These are phyloP conservation scores for Ochetophila trinervis DNA, from an alignment of 306 rosid genomes.

Conservation along the genomic window DNA sequence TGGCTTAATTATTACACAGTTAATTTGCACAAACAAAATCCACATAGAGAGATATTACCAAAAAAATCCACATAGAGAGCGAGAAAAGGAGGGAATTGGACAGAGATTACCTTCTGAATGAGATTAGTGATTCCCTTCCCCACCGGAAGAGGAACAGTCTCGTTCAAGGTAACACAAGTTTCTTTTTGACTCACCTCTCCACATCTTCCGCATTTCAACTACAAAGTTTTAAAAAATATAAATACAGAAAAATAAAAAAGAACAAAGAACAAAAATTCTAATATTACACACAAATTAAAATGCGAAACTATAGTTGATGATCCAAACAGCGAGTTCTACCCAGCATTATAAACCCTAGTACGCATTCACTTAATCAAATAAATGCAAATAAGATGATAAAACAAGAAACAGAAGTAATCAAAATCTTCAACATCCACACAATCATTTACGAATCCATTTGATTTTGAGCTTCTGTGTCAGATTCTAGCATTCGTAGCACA, in stretches of 20 bases:
- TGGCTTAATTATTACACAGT: too few relatives aligned
- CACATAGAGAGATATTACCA: background rate
- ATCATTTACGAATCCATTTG: too few relatives aligned
- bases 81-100: background rate
- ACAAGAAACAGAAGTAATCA: background rate
- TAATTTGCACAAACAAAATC: background rate
- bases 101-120: constrained; percentile 63
- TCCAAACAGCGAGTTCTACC: background rate
- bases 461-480: background rate
- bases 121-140: constrained; percentile 79
- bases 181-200: constrained; percentile 83
- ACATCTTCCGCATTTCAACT: constrained; percentile 83
- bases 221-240: background rate
- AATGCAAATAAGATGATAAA: background rate
- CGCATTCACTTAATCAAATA: background rate
- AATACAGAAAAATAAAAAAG: background rate
- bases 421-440: background rate
- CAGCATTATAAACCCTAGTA: background rate
- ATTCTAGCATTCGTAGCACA: background rate
- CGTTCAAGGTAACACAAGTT: constrained; percentile 64
- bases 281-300: background rate
- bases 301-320: background rate
- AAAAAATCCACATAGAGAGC: background rate
- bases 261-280: background rate
- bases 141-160: constrained; percentile 66